Evolutionary conservation across 176 grass and related monocot species (phyloP).

Genomic region (Triticum aestivum): DNA sequence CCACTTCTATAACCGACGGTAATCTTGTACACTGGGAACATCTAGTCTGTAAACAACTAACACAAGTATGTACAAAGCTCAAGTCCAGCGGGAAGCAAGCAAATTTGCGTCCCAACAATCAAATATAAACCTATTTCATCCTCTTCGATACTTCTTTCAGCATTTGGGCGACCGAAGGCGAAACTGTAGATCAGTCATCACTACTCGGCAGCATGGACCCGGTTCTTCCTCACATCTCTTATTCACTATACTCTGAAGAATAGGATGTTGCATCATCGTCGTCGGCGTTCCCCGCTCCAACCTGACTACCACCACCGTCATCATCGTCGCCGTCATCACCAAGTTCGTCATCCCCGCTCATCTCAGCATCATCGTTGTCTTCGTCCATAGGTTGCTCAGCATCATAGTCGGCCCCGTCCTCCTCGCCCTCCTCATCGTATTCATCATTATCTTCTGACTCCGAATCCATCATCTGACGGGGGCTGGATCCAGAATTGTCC

Average conservation of each 20-base stretch:
- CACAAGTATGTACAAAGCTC: background rate
- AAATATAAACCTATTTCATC: background rate
- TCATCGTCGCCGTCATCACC: background rate
- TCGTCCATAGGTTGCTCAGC: conserved; percentile 18
- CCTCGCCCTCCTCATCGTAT: conserved; percentile 50
- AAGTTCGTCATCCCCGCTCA: conserved; percentile 38
- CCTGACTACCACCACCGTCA: conserved; percentile 29
- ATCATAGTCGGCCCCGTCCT: conserved; percentile 54
- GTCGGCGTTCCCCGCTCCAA: conserved; percentile 29
- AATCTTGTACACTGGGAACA: background rate
- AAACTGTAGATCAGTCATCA: background rate
- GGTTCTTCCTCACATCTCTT: background rate
- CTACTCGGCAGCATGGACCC: background rate
- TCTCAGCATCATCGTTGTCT: conserved; percentile 32
- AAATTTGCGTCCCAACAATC: background rate
- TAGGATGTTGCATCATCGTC: conserved; percentile 45
- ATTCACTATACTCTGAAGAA: conserved; percentile 51
- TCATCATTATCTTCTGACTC: conserved; percentile 39
- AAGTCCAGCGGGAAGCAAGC: background rate
- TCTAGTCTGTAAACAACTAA: background rate
- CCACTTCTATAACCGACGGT: background rate
- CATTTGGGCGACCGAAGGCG: background rate
- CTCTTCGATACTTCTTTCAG: background rate
- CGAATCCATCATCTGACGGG: conserved; percentile 46
- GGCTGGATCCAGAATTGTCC: conserved; percentile 36